Conservation (phyloP, 2,329 filamentous ascomycete genomes). For the Calonectria multiphialidica region DNA sequence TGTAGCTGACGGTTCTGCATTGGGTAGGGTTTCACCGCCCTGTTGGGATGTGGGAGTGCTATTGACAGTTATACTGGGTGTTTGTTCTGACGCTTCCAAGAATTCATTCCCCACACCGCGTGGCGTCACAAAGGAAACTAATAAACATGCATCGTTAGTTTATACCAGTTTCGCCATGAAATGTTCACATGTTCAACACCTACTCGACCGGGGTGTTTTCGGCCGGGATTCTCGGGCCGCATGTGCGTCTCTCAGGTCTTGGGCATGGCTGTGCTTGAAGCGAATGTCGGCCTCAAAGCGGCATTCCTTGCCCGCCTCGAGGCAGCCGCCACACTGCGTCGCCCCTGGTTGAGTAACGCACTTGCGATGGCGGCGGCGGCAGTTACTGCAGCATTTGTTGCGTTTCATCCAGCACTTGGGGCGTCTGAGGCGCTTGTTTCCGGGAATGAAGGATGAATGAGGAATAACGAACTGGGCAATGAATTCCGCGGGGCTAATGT, state of each 20-base stretch:
- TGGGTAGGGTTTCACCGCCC: not conserved
- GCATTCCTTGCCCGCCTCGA: constrained; percentile 21
- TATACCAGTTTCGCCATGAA: too few species aligned
- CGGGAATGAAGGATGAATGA: not conserved
- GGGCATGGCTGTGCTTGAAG: constrained; percentile 26
- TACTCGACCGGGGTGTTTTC: not conserved
- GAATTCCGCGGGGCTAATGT: not conserved
- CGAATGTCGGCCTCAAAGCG: constrained; percentile 27
- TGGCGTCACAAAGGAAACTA: constrained; percentile 15
- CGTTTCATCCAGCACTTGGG: constrained; percentile 25
- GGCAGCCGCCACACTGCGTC: constrained; percentile 19
- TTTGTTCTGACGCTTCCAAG: not conserved
- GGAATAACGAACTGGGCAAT: constrained; percentile 4
- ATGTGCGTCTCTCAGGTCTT: not conserved
- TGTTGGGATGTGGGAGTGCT: not conserved
- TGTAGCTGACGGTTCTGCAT: not conserved
- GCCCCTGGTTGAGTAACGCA: constrained; percentile 24
- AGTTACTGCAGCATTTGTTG: constrained; percentile 24
- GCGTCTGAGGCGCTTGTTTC: not conserved
- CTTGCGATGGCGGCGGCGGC: constrained; percentile 25
- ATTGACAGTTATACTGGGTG: not conserved
- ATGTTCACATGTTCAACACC: not conserved
- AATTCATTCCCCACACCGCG: constrained; percentile 9
- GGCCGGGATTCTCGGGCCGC: not conserved
- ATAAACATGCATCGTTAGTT: not conserved